Evolutionary conservation across 805 yeast genomes (phyloP), one percentile per base, ranked within the genome.

Genomic region (Debaryomyces tyrocola): DNA sequence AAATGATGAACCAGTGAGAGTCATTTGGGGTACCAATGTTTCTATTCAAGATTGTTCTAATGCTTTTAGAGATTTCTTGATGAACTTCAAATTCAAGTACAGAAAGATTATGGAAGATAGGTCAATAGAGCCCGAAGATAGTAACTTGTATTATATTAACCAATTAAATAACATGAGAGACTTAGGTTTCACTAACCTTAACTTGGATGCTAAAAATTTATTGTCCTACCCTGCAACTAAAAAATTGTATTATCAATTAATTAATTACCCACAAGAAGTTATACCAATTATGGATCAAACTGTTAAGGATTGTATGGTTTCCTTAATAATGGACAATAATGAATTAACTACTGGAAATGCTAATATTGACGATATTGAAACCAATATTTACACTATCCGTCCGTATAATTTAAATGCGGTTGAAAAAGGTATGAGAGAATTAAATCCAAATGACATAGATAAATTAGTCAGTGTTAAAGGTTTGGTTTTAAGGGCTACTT

Each of bases 11-110:
- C 96, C 96, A 0, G 82, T 84, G 20, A 79, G 95, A 58, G 96
- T 94, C 44, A 92, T 94, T 59, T 94, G 99, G 99, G 99, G 99
- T 67, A 94, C 99, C 1, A 90, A 92, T 61, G 96, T 94, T 21
- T 86, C 95, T 40, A 91, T 94, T 59, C 88, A 83, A 59, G 97
- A 94, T 60, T 85, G 94, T 56, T 79, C 87, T 33, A 85, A 82
- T 54, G 77, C 80, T 42, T 92, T 94, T 70, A 77, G 95, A 53
- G 84, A 84, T 52, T 94, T 94, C 55, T 70, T 94, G 57, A 84
- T 87, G 84, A 80, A 85, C 20, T 94, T 90, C 74, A 87, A 90
- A 62, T 70, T 78, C 68, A 86, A 84, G 59, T 83, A 87, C 66
- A 78, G 97, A 49, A 80, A 79, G 55, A 59, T 62, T 6, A 62